phyloP scores from a whole-genome alignment of 768 basidiomycete species.

The Arthromyces matolae region DNA sequence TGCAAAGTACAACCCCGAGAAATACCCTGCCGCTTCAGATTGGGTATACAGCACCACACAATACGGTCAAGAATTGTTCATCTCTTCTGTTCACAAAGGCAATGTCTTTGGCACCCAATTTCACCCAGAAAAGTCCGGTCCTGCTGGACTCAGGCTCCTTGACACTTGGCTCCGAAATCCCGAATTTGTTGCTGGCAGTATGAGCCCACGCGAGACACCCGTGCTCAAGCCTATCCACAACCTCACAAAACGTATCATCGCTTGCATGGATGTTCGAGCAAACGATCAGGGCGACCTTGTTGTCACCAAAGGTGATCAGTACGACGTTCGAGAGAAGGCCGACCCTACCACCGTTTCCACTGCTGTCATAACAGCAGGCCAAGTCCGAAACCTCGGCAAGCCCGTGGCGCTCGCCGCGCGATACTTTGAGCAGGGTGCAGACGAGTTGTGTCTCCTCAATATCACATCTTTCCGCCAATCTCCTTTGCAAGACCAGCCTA shows the following conservation, averaged over 20 bases:
- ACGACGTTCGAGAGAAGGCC: slow-evolving; percentile 89
- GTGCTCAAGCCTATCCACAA: slow-evolving; percentile 50
- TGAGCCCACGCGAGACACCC: slow-evolving; percentile 32
- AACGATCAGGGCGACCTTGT: slow-evolving; percentile 97
- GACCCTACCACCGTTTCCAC: slow-evolving; percentile 20
- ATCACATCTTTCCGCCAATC: slow-evolving; percentile 99
- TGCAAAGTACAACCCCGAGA: slow-evolving; percentile 64
- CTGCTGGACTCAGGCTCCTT: slow-evolving; percentile 78
- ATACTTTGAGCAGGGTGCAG: slow-evolving; percentile 87
- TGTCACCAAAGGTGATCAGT: slow-evolving; percentile 99
- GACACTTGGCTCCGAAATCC: slow-evolving; percentile 73
- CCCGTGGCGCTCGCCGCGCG: slow-evolving; percentile 86
- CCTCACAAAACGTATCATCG: slow-evolving; percentile 91
- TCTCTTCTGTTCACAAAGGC: slow-evolving; percentile 75
- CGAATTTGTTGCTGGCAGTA: slow-evolving; percentile 31
- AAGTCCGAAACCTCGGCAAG: slow-evolving; percentile 95
- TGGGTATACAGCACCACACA: slow-evolving; percentile 88
- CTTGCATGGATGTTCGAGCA: slow-evolving; percentile 95
- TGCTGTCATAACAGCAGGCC: slow-evolving; percentile 52
- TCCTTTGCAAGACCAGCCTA: slow-evolving; percentile 93
- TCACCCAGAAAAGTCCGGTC: slow-evolving; percentile 96
- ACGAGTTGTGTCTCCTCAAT: slow-evolving; percentile 96
- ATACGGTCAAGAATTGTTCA: slow-evolving; percentile 91
- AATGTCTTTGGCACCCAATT: slow-evolving; percentile 95
- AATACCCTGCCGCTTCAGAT: slow-evolving; percentile 51